These are phyloP conservation scores for Coleophoma eucalyptorum DNA, from an alignment of 2,329 filamentous ascomycete species.

Conservation along the genomic window DNA sequence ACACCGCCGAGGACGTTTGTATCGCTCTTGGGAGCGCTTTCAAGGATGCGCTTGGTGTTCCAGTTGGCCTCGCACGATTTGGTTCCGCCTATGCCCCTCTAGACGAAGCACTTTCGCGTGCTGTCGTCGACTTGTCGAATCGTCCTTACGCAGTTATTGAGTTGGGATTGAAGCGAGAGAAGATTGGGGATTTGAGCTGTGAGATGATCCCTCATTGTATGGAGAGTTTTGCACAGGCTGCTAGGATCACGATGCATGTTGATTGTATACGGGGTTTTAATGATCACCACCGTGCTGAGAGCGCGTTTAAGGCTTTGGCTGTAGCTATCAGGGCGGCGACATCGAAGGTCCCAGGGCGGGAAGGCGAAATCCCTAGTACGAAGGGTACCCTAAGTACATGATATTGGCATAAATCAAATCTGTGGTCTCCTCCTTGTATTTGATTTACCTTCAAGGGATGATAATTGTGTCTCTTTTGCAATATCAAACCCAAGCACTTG, in stretches of 20 bases:
- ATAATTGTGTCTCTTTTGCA: too few relatives aligned
- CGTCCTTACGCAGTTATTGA: conserved; percentile 83
- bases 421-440: not conserved
- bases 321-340: conserved; percentile 80
- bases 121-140: conserved; percentile 92
- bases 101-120: conserved; percentile 90
- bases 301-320: conserved; percentile 93
- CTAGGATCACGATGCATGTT: conserved; percentile 90
- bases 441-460: not conserved
- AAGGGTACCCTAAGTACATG: conserved; percentile 80
- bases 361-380: conserved; percentile 92
- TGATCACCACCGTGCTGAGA: conserved; percentile 95
- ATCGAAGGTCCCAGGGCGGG: conserved; percentile 69
- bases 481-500: too few relatives aligned
- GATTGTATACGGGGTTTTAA: conserved; percentile 88
- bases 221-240: conserved; percentile 88
- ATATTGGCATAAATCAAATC: not conserved
- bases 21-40: conserved; percentile 87
- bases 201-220: conserved; percentile 98
- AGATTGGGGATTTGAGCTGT: conserved; percentile 86
- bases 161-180: conserved; percentile 82
- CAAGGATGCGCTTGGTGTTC: conserved; percentile 71
- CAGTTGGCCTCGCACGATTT: conserved; percentile 82
- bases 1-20: conserved; percentile 94
- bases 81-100: conserved; percentile 89